Evolutionary conservation across 805 yeast genomes (phyloP).

Genomic region (Wickerhamomyces bovis): DNA sequence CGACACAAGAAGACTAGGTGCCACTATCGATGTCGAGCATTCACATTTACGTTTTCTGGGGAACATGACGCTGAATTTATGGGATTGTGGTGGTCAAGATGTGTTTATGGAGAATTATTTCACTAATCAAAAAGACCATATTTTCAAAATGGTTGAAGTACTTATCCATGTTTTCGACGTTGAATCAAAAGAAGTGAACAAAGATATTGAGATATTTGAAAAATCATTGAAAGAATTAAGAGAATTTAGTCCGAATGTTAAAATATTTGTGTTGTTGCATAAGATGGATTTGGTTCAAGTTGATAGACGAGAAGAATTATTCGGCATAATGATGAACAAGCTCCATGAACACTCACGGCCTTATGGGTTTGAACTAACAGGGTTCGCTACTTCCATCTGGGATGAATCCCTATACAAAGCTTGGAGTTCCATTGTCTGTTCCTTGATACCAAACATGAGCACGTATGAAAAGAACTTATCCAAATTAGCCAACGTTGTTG

Average conservation of each 20-base stretch:
- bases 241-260: slow-evolving; percentile 84
- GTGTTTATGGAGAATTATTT: slow-evolving; percentile 93
- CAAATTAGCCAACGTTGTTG: slow-evolving; percentile 64
- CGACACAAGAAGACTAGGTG: slow-evolving; percentile 92
- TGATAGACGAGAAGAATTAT: slow-evolving; percentile 79
- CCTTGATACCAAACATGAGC: slow-evolving; percentile 87
- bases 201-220: slow-evolving; percentile 88
- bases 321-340: slow-evolving; percentile 77
- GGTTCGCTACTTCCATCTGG: slow-evolving; percentile 96
- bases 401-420: slow-evolving; percentile 94
- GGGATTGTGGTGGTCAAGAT: slow-evolving; percentile 99
- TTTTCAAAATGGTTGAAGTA: slow-evolving; percentile 93
- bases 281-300: slow-evolving; percentile 94
- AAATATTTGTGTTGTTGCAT: slow-evolving; percentile 85
- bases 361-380: slow-evolving; percentile 61
- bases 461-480: slow-evolving; percentile 69
- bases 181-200: slow-evolving; percentile 83
- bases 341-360: slow-evolving; percentile 70
- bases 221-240: slow-evolving; percentile 76
- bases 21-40: slow-evolving; percentile 98
- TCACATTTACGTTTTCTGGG: slow-evolving; percentile 89
- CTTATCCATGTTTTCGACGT: slow-evolving; percentile 95
- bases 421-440: slow-evolving; percentile 94
- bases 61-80: slow-evolving; percentile 87
- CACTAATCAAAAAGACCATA: slow-evolving; percentile 82